Percentiles rank a stretch among this genome's conserved stretches.
Evolutionary conservation across 495 filamentous ascomycete species (phyloP).

Genomic region (Parathielavia hyrcaniae): DNA sequence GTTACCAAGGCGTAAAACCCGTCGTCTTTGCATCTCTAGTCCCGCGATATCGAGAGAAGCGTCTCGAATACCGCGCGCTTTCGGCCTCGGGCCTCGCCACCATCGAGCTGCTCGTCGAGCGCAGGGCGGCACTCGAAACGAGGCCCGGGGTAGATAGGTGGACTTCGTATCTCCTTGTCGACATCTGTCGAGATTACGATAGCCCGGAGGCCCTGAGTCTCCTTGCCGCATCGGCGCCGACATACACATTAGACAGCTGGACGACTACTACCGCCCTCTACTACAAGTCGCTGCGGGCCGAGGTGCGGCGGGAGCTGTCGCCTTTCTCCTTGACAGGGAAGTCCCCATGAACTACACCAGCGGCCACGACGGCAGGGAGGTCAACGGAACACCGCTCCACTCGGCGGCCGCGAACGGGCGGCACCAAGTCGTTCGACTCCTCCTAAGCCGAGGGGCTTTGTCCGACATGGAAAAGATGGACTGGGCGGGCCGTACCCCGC

Average conservation of each 20-base stretch:
- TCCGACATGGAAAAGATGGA: slow-evolving; percentile 2
- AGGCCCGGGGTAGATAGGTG: neutral
- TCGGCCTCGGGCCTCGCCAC: slow-evolving; percentile 4
- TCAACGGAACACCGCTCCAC: slow-evolving; percentile 5
- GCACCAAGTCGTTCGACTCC: neutral
- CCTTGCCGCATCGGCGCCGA: slow-evolving; percentile 6
- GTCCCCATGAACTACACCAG: slow-evolving; percentile 8
- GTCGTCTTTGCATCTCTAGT: slow-evolving; percentile 4
- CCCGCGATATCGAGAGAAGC: slow-evolving; percentile 2
- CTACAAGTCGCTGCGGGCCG: slow-evolving; percentile 5
- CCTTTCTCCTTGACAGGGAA: slow-evolving; percentile 4
- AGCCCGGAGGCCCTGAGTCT: slow-evolving; percentile 5
- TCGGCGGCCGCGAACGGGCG: slow-evolving; percentile 2
- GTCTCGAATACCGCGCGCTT: neutral
- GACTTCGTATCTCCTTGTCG: slow-evolving; percentile 4
- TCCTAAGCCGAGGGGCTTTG: neutral
- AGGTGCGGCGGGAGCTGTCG: neutral
- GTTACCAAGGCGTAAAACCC: neutral
- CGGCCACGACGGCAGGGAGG: neutral
- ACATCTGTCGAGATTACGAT: slow-evolving; percentile 8
- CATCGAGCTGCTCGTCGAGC: slow-evolving; percentile 5
- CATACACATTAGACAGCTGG: neutral
- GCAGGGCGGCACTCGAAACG: neutral
- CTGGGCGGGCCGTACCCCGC: neutral
- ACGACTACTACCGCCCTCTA: neutral